A percentile compares a stretch with the other conserved stretches of the same genome.
These are phyloP conservation scores for Blastobotrys raffinosifermentans DNA, from an alignment of 1,139 yeast genomes.

Conservation along the genomic window DNA sequence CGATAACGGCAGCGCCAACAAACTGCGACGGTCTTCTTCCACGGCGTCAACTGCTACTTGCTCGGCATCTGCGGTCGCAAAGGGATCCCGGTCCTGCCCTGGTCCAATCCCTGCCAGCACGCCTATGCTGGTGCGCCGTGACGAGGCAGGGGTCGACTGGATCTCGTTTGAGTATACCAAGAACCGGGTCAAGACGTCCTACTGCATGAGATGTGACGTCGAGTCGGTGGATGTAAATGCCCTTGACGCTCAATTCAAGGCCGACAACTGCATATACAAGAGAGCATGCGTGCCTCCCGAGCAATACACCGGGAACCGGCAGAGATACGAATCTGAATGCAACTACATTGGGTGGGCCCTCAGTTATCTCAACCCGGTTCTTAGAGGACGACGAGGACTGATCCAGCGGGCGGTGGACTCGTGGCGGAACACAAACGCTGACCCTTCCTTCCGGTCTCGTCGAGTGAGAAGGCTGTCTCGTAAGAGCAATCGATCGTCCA, in stretches of 20 bases:
- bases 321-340: conserved; percentile 41
- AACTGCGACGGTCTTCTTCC: no score
- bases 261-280: conserved; percentile 41
- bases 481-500: no score
- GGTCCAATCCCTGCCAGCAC: conserved; percentile 23
- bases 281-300: conserved; percentile 39
- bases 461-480: conserved; percentile 33
- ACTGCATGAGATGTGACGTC: conserved; percentile 34
- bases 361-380: conserved; percentile 37
- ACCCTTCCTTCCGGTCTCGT: conserved; percentile 38
- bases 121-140: conserved; percentile 26
- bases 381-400: conserved; percentile 39
- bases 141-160: conserved; percentile 33
- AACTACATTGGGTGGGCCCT: conserved; percentile 44
- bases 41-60: no score
- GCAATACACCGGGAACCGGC: conserved; percentile 41
- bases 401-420: conserved; percentile 47
- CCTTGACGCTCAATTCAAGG: conserved; percentile 32
- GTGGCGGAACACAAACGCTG: conserved; percentile 43
- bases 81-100: no score
- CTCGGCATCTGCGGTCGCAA: no score
- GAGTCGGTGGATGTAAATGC: conserved; percentile 24
- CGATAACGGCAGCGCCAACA: no score
- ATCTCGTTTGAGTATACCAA: conserved; percentile 34
- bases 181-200: conserved; percentile 28